phyloP scores from a whole-genome alignment of 768 basidiomycete genomes.

The Kwoniella mangroviensis region DNA sequence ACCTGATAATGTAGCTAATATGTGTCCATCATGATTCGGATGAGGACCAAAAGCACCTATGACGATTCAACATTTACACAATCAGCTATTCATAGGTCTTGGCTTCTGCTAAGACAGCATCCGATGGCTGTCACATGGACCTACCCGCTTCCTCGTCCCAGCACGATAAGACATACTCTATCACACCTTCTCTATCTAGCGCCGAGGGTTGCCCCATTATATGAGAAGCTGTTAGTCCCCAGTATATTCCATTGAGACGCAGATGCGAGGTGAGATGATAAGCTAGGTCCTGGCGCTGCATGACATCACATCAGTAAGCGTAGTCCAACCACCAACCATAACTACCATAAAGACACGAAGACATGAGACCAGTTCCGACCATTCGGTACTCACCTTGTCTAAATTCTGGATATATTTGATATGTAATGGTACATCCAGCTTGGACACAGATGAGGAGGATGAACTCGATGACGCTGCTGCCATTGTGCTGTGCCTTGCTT shows the following conservation, averaged over 20 bases:
- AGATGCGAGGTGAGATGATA: conserved; percentile 93
- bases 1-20: conserved; percentile 83
- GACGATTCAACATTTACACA: background rate
- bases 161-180: conserved; percentile 88
- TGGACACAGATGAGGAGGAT: conserved; percentile 6
- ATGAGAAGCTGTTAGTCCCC: conserved; percentile 87
- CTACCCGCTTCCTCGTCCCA: conserved; percentile 89
- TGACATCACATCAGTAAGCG: no score
- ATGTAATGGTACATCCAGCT: conserved; percentile 66
- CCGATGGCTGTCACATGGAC: conserved; percentile 19
- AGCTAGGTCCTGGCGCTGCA: conserved; percentile 77
- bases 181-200: conserved; percentile 78
- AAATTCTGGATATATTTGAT: conserved; percentile 76
- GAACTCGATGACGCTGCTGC: background rate
- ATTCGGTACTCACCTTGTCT: conserved; percentile 64
- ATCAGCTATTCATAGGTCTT: no score
- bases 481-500: no score
- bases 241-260: conserved; percentile 93
- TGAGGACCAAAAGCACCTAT: conserved; percentile 90
- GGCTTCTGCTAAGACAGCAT: no score
- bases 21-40: conserved; percentile 89
- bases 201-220: conserved; percentile 80
- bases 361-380: no score
- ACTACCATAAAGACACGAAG: no score
- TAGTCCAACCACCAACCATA: no score